Evolutionary conservation across 441 rosid species (phyloP), one percentile per base, ranked within the genome.

Genomic region (Populus trichocarpa): DNA sequence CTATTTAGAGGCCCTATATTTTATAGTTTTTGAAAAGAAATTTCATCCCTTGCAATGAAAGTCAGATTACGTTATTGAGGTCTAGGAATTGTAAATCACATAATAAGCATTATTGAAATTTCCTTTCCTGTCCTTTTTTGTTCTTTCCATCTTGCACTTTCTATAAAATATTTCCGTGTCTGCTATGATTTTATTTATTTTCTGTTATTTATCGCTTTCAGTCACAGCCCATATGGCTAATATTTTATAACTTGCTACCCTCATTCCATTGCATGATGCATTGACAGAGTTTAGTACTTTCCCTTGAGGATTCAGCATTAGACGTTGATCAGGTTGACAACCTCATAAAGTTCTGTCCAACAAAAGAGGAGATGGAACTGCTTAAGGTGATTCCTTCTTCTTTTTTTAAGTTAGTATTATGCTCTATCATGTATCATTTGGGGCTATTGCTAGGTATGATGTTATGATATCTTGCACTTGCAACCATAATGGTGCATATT

Each of bases 311-410:
- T 75, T 92, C 96, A 63, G 88, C 89, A 67, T 82, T 95, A 78
- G 97, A 90, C 83, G 84, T 83, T 81, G 98, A 93, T 87, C 99
- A 93, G 83, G 95, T 93, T 68, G 98, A 95, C 80, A 93, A 93
- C 82, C 90, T 95, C 76, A 90, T 95, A 75, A 93, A 93, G 84
- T 92, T 93, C 83, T 91, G 92, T 83, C 99, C 98, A 59, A 91
- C 97, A 72, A 92, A 89, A 85, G 99, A 95, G 82, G 99, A 95
- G 87, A 91, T 91, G 89, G 99, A 95, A 75, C 84, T 86, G 75
- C 89, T 93, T 28, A 93, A 93, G 97, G 99, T 67, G 74, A 72
- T 30, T 30, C 26, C 22, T 32, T 74, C 30, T 28, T 28, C 32
- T 11, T 53, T 0, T 6, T 53, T 53, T 53, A 5, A 53, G 22